Base-by-base conservation (phyloP, 2,329 filamentous ascomycete genomes). In the Lachnellula willkommii region DNA sequence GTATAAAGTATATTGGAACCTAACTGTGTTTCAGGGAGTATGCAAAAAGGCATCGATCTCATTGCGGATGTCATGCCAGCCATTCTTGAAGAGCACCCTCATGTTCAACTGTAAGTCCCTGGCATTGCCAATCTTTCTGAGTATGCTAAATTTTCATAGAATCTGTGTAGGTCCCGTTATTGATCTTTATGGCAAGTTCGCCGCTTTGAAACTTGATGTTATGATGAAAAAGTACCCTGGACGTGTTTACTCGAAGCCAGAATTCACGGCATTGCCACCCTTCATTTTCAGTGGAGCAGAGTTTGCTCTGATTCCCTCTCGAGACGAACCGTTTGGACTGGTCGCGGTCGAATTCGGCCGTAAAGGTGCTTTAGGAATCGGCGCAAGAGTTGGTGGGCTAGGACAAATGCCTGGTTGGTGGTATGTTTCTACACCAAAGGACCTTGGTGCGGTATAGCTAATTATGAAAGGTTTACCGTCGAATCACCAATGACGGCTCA, bases 331-430 rank as follows among this genome's bases (percentile, higher is more conserved):
- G 0, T 88, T 87, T 62, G 84, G 84, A 50, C 72, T 87, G 32
- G 84, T 88, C 5, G 84, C 84, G 32, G 84, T 87, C 46, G 84
- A 87, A 64, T 87, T 87, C 61, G 84, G 84, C 55, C 76, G 84
- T 24, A 87, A 87, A 68, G 84, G 84, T 63, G 84, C 84, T 20
- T 75, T 87, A 45, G 84, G 84, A 62, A 82, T 87, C 54, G 84
- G 84, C 47, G 81, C 83, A 39, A 76, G 83, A 53, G 84, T 87
- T 39, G 84, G 84, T 61, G 84, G 84, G 53, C 75, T 87, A 22
- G 83, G 84, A n/a, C 81, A 85, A 65, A 87, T 87, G 83, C 84
- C 84, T 14, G 45, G 45, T 32, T 32, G 28, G 45, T 26, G 45
- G 14, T 32, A 26, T 28, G 12, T 15, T 12, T 11, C 12, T 12